Evolutionary conservation across 1,139 yeast genomes (phyloP), one percentile per base, ranked within the genome.

Genomic region (Hanseniaspora gamundiae): DNA sequence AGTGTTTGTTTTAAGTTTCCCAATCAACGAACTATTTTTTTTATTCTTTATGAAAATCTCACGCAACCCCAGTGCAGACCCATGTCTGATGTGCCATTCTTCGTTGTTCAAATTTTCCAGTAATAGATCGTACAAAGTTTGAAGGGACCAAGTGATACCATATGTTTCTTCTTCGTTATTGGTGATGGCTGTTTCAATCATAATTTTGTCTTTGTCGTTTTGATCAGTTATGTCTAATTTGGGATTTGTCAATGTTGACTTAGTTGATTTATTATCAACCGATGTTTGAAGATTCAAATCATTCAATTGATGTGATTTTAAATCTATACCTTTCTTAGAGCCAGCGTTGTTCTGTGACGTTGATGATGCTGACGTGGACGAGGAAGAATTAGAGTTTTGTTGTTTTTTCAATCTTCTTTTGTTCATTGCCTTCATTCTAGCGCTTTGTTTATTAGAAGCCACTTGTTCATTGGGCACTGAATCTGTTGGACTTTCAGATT

Each of bases 41-140:
- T 79, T 80, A 48, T 91, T 71, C 24, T 44, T 41, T 10, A 41
- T 33, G 29, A 44, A 44, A 41, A 93, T 69, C 60, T 91, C 98
- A 58, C 98, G 72, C 40, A 93, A 68, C 0, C 98, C 98, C 52
- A 91, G 70, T 6, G 95, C 86, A 0, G 97, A 91, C 35, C 98
- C 99, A 62, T 93, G 99, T 54, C 99, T 77, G 16, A 81, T 71
- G 65, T 93, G 98, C 99, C 99, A 93, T 43, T 74, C 71, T 39
- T 85, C 93, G 52, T 82, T 81, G 58, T 86, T 86, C 47, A 93
- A 65, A 55, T 88, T 95, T 39, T 78, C 78, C 50, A 86, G 67
- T 38, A 93, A 64, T 28, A 88, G 66, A 57, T 87, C 96, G 57
- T 82, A 87, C n/a, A 91, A 80, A n/a, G 96, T 95, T 68, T 88